These are phyloP conservation scores for Arthrobotrys entomopaga DNA, from an alignment of 2,329 filamentous ascomycete genomes.

Conservation along the genomic window DNA sequence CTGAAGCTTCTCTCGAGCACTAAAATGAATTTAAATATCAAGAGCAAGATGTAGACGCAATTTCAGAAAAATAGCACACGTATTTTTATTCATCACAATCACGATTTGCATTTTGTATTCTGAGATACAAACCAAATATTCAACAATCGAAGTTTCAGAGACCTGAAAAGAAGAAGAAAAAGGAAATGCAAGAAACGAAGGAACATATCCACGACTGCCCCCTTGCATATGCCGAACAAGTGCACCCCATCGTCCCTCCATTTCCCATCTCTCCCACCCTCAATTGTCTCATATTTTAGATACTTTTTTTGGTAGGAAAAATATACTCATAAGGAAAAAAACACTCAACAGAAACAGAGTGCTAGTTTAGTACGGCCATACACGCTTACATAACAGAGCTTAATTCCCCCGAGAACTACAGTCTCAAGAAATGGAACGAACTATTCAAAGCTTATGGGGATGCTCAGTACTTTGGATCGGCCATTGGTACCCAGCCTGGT, in stretches of 20 bases:
- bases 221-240: constrained; percentile 7
- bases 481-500: constrained; percentile 96
- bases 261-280: constrained; percentile 7
- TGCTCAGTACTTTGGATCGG: constrained; percentile 75
- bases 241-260: background rate
- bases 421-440: too few relatives aligned
- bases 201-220: background rate
- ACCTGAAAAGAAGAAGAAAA: constrained; percentile 20
- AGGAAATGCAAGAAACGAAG: background rate
- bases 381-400: too few relatives aligned
- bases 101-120: constrained; percentile 34
- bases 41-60: background rate
- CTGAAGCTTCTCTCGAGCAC: too few relatives aligned
- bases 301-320: constrained; percentile 22
- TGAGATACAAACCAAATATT: constrained; percentile 47
- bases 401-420: too few relatives aligned
- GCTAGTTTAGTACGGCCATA: too few relatives aligned
- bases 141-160: constrained; percentile 17
- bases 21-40: too few relatives aligned
- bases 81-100: background rate
- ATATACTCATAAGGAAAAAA: constrained; percentile 15
- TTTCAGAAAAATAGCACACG: background rate
- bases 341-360: constrained; percentile 13
- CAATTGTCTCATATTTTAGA: constrained; percentile 6
- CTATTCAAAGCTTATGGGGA: constrained; percentile 79